These are phyloP conservation scores for Trichosporon sp. DNA, from an alignment of 1,284 basidiomycete genomes.

Conservation along the genomic window DNA sequence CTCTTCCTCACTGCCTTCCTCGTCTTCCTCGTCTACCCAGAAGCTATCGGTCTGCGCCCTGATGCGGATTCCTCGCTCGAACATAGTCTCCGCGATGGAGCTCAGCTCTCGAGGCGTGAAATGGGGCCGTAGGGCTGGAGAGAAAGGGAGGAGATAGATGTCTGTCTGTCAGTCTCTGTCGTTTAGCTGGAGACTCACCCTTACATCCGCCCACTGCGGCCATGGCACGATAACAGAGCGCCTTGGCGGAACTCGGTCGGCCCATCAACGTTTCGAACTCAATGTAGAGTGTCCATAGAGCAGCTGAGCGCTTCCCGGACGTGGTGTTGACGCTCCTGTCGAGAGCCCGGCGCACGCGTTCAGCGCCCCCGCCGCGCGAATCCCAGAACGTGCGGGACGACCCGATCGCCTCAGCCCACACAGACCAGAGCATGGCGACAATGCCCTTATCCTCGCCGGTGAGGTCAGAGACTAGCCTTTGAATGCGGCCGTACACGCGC, in stretches of 20 bases:
- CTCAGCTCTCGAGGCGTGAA: constrained; percentile 67
- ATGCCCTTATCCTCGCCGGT: constrained; percentile 27
- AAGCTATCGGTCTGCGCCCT: constrained; percentile 64
- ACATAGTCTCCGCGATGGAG: constrained; percentile 69
- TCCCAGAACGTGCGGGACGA: constrained; percentile 41
- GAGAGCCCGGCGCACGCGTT: constrained; percentile 41
- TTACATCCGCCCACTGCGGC: constrained; percentile 54
- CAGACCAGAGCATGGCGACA: constrained; percentile 38
- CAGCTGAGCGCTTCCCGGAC: constrained; percentile 27
- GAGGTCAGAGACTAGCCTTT: constrained; percentile 34
- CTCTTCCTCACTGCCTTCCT: constrained; percentile 49
- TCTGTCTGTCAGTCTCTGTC: constrained; percentile 53
- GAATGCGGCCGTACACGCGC: constrained; percentile 49
- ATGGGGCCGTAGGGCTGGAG: constrained; percentile 58
- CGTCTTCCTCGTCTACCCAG: constrained; percentile 42
- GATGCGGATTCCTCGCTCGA: constrained; percentile 71
- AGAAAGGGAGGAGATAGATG: constrained; percentile 80
- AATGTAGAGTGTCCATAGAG: constrained; percentile 71
- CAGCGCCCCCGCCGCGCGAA: constrained; percentile 35
- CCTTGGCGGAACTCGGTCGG: constrained; percentile 64
- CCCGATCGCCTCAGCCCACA: constrained; percentile 43
- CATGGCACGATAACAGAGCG: constrained; percentile 71
- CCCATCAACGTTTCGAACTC: constrained; percentile 73
- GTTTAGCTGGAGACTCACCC: constrained; percentile 24
- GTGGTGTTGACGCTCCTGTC: constrained; percentile 36